Conservation (phyloP, 768 basidiomycete species). For the Mycena floridula region DNA sequence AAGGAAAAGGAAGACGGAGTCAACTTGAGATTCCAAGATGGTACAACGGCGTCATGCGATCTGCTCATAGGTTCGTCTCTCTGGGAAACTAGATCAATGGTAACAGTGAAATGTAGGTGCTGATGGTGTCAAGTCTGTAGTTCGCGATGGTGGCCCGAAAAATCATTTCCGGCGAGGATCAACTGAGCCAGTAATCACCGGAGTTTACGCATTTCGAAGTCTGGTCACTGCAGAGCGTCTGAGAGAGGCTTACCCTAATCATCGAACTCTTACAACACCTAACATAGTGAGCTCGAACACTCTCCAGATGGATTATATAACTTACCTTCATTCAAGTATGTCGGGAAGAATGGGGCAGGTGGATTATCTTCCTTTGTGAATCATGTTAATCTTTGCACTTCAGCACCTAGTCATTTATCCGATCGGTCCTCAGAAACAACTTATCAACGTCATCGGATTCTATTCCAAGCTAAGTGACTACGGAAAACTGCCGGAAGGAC, state of each 20-base stretch:
- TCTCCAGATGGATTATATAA: not conserved
- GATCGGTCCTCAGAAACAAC: slow-evolving; percentile 38
- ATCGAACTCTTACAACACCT: slow-evolving; percentile 18
- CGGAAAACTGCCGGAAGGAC: slow-evolving; percentile 20
- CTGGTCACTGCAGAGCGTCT: slow-evolving; percentile 25
- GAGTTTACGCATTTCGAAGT: slow-evolving; percentile 29
- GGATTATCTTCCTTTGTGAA: too few relatives aligned
- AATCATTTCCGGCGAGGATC: not conserved
- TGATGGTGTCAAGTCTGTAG: slow-evolving; percentile 29
- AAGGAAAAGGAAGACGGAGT: slow-evolving; percentile 11
- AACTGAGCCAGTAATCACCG: too few relatives aligned
- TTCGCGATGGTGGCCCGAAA: slow-evolving; percentile 4
- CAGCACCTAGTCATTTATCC: slow-evolving; percentile 45
- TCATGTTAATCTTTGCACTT: not conserved
- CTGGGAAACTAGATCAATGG: too few relatives aligned
- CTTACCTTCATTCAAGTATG: slow-evolving; percentile 9
- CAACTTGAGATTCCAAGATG: slow-evolving; percentile 18
- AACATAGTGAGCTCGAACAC: slow-evolving; percentile 15
- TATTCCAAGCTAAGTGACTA: slow-evolving; percentile 28
- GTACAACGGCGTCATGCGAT: slow-evolving; percentile 22
- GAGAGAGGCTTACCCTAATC: slow-evolving; percentile 20
- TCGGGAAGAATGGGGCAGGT: slow-evolving; percentile 14
- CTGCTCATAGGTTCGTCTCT: slow-evolving; percentile 32
- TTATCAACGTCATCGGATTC: slow-evolving; percentile 45
- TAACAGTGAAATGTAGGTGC: too few relatives aligned